Evolutionary conservation across 805 yeast species (phyloP), one percentile per base, ranked within the genome.

Genomic region (Candida pseudofarinosa): DNA sequence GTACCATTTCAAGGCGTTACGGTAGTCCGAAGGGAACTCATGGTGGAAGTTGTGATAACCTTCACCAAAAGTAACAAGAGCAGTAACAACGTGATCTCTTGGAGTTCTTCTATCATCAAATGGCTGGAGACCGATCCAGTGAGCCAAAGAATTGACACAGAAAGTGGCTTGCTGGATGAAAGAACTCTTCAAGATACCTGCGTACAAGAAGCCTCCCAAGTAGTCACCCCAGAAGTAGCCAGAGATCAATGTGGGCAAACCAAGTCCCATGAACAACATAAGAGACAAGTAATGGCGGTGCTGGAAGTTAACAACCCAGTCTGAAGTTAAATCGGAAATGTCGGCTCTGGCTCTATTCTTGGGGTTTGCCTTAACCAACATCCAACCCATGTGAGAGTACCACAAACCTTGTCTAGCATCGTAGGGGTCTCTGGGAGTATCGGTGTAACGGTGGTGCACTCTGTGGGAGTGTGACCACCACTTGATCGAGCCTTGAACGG

Each of bases 31-130:
- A 55, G 95, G 93, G 76, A 85, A 86, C 71, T 85, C 95, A 63
- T 86, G 95, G 65, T 86, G 95, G 80, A 85, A 86, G 68, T 86
- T 86, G 59, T 86, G 93, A 73, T 85, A 85, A 49, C 95, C 95
- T 68, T 86, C 95, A 65, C 95, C 95, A 57, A 85, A 85, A 0
- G 95, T 86, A 45, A 85, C 88, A 46, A 85, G 68, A 3, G 93
- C 93, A 39, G 93, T 85, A 48, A 86, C 56, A 59, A 80, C 77
- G 63, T 85, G 89, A 65, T 86, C 91, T 67, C 93, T 77, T 53
- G 93, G 93, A 28, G 91, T 84, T 77, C 90, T 81, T 68, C 85
- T 79, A 62, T 86, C 91, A 62, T 85, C 95, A 51, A 85, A 86
- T 37, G 95, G 93, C 65, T 86, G 95, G 43, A 69, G 74, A 67